Evolutionary conservation across 1,284 basidiomycete species (phyloP).

Genomic region (Ceratobasidium sp.): DNA sequence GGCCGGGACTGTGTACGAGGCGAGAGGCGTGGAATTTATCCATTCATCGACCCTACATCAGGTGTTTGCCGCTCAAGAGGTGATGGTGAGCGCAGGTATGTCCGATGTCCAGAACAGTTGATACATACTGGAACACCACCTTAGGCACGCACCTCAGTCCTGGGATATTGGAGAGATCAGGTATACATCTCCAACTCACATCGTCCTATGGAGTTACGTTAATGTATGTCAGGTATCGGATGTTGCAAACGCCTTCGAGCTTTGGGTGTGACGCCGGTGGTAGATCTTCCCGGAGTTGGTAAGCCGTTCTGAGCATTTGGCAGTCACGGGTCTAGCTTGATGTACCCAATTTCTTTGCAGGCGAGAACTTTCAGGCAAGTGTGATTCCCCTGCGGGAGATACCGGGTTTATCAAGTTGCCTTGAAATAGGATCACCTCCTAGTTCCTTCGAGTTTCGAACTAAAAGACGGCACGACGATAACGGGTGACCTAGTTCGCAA

Average conservation of each 20-base stretch:
- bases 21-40: conserved; percentile 46
- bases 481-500: conserved; percentile 53
- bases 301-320: neutral
- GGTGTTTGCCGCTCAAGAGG: conserved; percentile 39
- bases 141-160: conserved; percentile 47
- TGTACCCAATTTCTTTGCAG: conserved; percentile 7
- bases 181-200: conserved; percentile 9
- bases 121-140: neutral
- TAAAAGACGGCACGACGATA: conserved; percentile 51
- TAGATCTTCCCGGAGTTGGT: conserved; percentile 49
- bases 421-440: conserved; percentile 46
- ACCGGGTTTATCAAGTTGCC: neutral
- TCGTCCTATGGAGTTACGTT: neutral
- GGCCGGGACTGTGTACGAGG: neutral
- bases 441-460: conserved; percentile 49
- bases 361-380: conserved; percentile 49
- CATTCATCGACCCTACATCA: conserved; percentile 1
- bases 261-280: conserved; percentile 34
- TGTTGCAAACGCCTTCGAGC: conserved; percentile 31
- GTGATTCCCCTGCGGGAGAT: neutral
- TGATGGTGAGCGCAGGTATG: conserved; percentile 47
- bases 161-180: conserved; percentile 47
- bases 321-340: neutral
- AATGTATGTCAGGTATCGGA: conserved; percentile 44
- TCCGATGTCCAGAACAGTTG: neutral